A percentile compares a stretch with the other conserved stretches of the same genome.
These are phyloP conservation scores for Oldenlandia corymbosa DNA, from an alignment of 257 asterid species.

Conservation along the genomic window DNA sequence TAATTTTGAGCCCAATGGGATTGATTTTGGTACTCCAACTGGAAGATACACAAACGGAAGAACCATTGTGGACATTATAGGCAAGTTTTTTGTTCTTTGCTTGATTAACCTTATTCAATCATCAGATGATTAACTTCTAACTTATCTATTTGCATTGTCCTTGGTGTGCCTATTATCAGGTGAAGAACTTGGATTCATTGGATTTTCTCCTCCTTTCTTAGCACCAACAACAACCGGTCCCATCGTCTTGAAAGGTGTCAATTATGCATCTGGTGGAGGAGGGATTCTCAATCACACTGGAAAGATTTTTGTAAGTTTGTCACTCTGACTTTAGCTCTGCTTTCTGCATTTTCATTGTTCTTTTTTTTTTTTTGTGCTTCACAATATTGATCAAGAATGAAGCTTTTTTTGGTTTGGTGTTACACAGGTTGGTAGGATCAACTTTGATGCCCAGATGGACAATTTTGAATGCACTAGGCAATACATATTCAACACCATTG, in stretches of 20 bases:
- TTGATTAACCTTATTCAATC: background rate
- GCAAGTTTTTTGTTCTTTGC: slow-evolving; percentile 30
- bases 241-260: slow-evolving; percentile 52
- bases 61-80: slow-evolving; percentile 69
- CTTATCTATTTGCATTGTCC: background rate
- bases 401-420: background rate
- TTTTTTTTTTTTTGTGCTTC: too few species aligned
- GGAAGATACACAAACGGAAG: slow-evolving; percentile 74
- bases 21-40: slow-evolving; percentile 68
- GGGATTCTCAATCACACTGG: slow-evolving; percentile 73
- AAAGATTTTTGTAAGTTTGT: slow-evolving; percentile 44
- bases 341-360: too few species aligned
- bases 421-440: slow-evolving; percentile 65
- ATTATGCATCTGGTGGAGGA: slow-evolving; percentile 80
- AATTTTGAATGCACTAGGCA: slow-evolving; percentile 61
- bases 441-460: slow-evolving; percentile 71
- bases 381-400: too few species aligned
- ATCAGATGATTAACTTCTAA: too few species aligned
- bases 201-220: slow-evolving; percentile 61
- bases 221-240: slow-evolving; percentile 58
- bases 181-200: slow-evolving; percentile 41
- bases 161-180: slow-evolving; percentile 32
- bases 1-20: slow-evolving; percentile 64
- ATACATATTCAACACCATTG: slow-evolving; percentile 43
- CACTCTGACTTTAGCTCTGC: too few species aligned